Conservation (phyloP, 2,329 filamentous ascomycete genomes). For the Pseudogymnoascus sp. region DNA sequence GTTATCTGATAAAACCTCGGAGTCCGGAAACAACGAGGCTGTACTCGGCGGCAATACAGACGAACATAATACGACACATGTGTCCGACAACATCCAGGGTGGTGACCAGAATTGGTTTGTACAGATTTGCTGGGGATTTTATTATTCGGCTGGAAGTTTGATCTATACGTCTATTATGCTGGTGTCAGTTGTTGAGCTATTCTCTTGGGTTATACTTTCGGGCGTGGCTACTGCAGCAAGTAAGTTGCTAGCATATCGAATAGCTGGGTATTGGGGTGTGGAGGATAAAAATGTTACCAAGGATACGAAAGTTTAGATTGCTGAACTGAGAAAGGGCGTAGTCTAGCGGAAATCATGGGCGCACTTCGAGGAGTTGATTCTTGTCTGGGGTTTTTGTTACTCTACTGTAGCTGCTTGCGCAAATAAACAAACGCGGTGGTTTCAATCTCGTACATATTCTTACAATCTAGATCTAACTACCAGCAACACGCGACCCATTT, state of each 20-base stretch:
- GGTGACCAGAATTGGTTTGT: constrained; percentile 25
- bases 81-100: constrained; percentile 21
- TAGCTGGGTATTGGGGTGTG: too few species aligned
- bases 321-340: too few species aligned
- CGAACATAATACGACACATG: neutral
- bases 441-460: constrained; percentile 7
- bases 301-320: too few species aligned
- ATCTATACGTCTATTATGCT: constrained; percentile 29
- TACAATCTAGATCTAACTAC: constrained; percentile 6
- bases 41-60: too few species aligned
- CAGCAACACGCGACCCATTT: neutral
- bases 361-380: too few species aligned
- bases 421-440: too few species aligned
- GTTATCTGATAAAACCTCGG: too few species aligned
- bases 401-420: too few species aligned
- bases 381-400: too few species aligned
- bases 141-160: constrained; percentile 29
- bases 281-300: too few species aligned
- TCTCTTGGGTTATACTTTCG: constrained; percentile 25
- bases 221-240: constrained; percentile 20
- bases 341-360: too few species aligned
- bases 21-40: too few species aligned
- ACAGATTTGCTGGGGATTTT: constrained; percentile 28
- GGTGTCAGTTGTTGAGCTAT: constrained; percentile 27
- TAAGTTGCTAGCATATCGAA: constrained; percentile 23